Evolutionary conservation across 139 green algal species (phyloP).

Genomic region (Tetraselmis striata): DNA sequence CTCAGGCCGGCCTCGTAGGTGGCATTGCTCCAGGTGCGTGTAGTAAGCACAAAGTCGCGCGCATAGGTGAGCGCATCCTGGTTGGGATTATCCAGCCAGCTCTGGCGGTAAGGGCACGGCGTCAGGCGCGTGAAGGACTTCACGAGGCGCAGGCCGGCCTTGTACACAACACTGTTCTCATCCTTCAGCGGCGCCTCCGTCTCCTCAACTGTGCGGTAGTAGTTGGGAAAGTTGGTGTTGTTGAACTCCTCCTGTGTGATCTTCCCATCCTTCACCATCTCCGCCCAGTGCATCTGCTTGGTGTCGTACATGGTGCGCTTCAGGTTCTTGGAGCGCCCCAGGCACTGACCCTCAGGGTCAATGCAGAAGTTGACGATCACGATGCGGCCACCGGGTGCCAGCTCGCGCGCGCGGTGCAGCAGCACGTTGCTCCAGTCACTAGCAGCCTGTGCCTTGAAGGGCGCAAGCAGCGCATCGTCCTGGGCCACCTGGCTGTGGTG

Average conservation of each 20-base stretch:
- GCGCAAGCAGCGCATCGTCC: not conserved
- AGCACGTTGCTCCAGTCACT: slow-evolving; percentile 19
- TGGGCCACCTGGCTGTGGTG: slow-evolving; percentile 13
- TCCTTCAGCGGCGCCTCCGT: slow-evolving; percentile 12
- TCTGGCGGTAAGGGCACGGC: slow-evolving; percentile 1
- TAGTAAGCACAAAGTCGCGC: slow-evolving; percentile 1
- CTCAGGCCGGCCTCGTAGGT: slow-evolving; percentile 8
- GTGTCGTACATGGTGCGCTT: slow-evolving; percentile 11
- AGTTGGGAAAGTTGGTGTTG: slow-evolving; percentile 15
- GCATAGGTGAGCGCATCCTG: not conserved
- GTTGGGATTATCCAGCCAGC: not conserved
- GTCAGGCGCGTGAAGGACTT: not conserved
- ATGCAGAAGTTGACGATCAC: slow-evolving; percentile 22
- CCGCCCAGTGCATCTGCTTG: slow-evolving; percentile 8
- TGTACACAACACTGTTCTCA: not conserved
- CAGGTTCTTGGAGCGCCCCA: slow-evolving; percentile 13
- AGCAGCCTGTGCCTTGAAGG: slow-evolving; percentile 5
- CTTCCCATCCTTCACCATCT: slow-evolving; percentile 12
- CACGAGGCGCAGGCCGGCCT: slow-evolving; percentile 5
- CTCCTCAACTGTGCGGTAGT: slow-evolving; percentile 24
- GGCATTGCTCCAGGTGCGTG: slow-evolving; percentile 14
- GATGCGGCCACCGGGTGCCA: slow-evolving; percentile 12
- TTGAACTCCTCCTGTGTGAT: slow-evolving; percentile 25
- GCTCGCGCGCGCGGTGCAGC: slow-evolving; percentile 8
- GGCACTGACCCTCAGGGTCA: slow-evolving; percentile 6